Conservation (phyloP, 1,139 yeast species). For the Casaregolazyma lundiana region DNA sequence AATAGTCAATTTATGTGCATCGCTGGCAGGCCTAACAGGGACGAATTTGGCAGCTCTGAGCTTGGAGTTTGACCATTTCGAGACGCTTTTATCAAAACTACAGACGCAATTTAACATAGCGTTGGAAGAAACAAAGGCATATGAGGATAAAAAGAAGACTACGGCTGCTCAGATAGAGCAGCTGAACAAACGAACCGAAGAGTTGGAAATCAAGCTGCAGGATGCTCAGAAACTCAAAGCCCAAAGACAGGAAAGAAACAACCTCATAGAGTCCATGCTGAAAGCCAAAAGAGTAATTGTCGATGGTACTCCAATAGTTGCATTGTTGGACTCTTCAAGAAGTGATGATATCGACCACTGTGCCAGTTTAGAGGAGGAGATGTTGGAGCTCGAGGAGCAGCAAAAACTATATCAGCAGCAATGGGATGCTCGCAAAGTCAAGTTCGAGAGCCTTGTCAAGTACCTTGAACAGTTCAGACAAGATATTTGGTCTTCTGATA, state of each 20-base stretch:
- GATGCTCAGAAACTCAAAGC: slow-evolving; percentile 24
- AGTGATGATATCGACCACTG: slow-evolving; percentile 23
- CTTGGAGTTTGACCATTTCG: slow-evolving; percentile 24
- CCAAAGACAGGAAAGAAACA: slow-evolving; percentile 28
- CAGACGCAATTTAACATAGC: slow-evolving; percentile 28
- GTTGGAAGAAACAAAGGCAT: slow-evolving; percentile 21
- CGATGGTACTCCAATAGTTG: slow-evolving; percentile 20
- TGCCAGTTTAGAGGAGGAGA: slow-evolving; percentile 25
- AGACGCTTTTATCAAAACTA: slow-evolving; percentile 22
- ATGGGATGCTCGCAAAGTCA: slow-evolving; percentile 26
- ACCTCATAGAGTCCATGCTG: slow-evolving; percentile 26
- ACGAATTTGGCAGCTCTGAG: slow-evolving; percentile 9
- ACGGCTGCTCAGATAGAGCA: slow-evolving; percentile 17
- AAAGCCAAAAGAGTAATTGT: slow-evolving; percentile 24
- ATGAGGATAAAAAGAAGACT: slow-evolving; percentile 20
- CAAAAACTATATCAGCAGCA: slow-evolving; percentile 19
- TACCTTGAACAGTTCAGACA: slow-evolving; percentile 23
- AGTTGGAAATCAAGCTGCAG: slow-evolving; percentile 24
- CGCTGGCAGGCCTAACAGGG: slow-evolving; percentile 8
- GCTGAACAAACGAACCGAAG: slow-evolving; percentile 19
- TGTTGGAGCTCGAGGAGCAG: slow-evolving; percentile 26
- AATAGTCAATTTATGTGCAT: slow-evolving; percentile 18
- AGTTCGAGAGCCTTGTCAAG: slow-evolving; percentile 24
- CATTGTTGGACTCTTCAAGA: slow-evolving; percentile 25
- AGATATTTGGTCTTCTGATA: slow-evolving; percentile 16